Conservation (phyloP, 495 filamentous ascomycete species). For the Daldinia decipiens region DNA sequence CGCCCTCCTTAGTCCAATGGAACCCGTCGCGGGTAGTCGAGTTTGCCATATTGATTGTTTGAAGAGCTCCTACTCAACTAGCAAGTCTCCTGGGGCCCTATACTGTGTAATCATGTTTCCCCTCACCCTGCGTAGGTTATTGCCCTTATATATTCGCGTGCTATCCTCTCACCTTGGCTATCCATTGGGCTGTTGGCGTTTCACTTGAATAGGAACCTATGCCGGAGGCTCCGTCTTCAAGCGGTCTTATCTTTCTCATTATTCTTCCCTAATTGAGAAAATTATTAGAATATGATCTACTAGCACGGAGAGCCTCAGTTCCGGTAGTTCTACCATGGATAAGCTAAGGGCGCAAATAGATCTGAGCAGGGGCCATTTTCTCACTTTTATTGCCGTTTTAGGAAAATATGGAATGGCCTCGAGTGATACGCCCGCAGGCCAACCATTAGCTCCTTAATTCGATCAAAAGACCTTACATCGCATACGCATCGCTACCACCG, state of each 20-base stretch:
- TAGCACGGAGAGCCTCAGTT: neutral
- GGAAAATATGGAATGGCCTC: neutral
- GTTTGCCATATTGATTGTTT: constrained; percentile 2
- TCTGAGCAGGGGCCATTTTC: neutral
- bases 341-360: neutral
- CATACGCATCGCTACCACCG: neutral
- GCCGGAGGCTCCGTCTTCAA: neutral
- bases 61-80: neutral
- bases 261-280: neutral
- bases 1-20: neutral
- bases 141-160: neutral
- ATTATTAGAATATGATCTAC: neutral
- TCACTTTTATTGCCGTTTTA: neutral
- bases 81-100: neutral
- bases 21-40: constrained; percentile 2
- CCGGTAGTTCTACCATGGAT: neutral
- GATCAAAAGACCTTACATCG: neutral
- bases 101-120: neutral
- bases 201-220: neutral
- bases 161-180: neutral
- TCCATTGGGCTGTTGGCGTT: neutral
- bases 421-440: neutral
- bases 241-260: neutral
- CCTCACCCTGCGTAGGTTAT: neutral
- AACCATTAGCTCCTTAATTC: neutral